A percentile compares a stretch with the other conserved stretches of the same genome.
phyloP scores from a whole-genome alignment of 768 basidiomycete species.

The Goffeauzyma gilvescens region DNA sequence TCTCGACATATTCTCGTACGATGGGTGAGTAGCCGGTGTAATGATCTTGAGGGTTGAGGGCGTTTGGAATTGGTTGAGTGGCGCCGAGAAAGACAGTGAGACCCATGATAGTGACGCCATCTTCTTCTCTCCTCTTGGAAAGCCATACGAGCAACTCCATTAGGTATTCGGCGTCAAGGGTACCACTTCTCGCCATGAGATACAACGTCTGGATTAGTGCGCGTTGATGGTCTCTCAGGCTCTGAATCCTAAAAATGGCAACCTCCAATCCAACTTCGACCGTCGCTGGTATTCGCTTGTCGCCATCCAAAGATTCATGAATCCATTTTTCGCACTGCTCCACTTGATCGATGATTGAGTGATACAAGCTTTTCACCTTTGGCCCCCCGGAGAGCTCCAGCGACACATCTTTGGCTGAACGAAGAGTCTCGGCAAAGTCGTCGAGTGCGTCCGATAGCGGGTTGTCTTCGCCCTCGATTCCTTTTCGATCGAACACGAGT shows the following conservation, averaged over 20 bases:
- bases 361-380: not conserved
- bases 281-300: slow-evolving; percentile 1
- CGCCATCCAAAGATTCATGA: slow-evolving; percentile 1
- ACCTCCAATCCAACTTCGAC: not conserved
- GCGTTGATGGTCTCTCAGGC: slow-evolving; percentile 1
- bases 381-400: not conserved
- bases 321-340: not conserved
- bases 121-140: slow-evolving; percentile 1
- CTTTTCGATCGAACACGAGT: not conserved
- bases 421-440: not conserved
- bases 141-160: slow-evolving; percentile 10
- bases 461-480: not conserved
- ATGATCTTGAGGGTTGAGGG: not conserved
- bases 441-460: not conserved
- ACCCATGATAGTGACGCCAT: slow-evolving; percentile 7
- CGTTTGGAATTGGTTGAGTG: slow-evolving; percentile 2
- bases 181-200: slow-evolving; percentile 1
- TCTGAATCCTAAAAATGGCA: not conserved
- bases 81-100: slow-evolving; percentile 6
- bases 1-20: not conserved
- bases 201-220: slow-evolving; percentile 2
- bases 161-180: not conserved
- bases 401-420: not conserved
- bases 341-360: slow-evolving; percentile 4
- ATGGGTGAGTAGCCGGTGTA: slow-evolving; percentile 2